Percentiles rank a stretch among this genome's conserved stretches.
These are phyloP conservation scores for Lactifluus pinguis DNA, from an alignment of 768 basidiomycete species.

Conservation along the genomic window DNA sequence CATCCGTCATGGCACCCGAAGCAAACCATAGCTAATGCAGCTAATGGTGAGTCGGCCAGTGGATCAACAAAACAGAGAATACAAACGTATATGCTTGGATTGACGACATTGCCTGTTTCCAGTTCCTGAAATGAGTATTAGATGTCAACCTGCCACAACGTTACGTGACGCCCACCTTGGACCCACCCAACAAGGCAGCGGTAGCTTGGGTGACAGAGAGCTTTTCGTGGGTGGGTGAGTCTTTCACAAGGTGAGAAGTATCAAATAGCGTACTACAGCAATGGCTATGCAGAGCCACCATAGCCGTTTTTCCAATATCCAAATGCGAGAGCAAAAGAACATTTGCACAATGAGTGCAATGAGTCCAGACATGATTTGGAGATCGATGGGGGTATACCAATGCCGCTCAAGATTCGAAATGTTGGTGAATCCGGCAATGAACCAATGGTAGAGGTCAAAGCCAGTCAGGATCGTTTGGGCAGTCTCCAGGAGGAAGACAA, in stretches of 20 bases:
- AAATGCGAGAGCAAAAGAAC: conserved; percentile 13
- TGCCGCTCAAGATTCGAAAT: not conserved
- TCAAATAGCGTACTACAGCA: not conserved
- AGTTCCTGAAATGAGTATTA: not conserved
- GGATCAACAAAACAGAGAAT: not conserved
- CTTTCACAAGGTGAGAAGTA: not conserved
- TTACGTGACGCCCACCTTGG: not conserved
- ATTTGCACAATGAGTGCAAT: conserved; percentile 4
- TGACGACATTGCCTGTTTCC: not conserved
- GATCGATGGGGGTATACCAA: conserved; percentile 1
- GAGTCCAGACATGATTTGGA: not conserved
- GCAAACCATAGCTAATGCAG: conserved; percentile 8
- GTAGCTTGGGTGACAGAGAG: not conserved
- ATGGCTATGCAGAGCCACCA: conserved; percentile 2
- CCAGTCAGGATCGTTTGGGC: not conserved
- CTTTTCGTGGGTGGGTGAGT: not conserved
- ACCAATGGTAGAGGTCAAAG: conserved; percentile 5
- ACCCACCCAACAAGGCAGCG: not conserved
- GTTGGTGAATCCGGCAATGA: conserved; percentile 5
- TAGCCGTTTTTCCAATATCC: conserved; percentile 1
- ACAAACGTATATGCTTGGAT: not conserved
- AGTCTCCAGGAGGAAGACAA: conserved; percentile 2
- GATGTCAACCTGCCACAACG: not conserved
- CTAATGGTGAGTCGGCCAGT: not conserved
- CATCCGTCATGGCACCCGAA: not conserved